Conservation (phyloP, 192 early-diverging fungal species). For the Coemansia sp. region DNA sequence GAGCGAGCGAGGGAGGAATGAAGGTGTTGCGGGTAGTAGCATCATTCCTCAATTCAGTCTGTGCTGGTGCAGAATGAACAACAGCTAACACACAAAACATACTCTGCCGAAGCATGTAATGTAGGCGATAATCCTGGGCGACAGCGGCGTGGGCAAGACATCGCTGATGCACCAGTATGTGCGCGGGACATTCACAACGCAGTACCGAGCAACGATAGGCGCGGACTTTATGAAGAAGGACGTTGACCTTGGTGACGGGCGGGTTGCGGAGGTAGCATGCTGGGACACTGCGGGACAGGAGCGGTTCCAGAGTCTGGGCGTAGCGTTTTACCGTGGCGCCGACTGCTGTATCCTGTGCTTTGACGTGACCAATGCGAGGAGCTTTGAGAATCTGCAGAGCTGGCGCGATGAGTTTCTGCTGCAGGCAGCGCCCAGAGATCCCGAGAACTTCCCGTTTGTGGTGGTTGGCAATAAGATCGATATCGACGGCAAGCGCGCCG, state of each 20-base stretch:
- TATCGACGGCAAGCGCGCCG: constrained; percentile 87
- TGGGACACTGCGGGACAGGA: constrained; percentile 99
- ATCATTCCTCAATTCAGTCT: not conserved
- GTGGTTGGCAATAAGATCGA: constrained; percentile 99
- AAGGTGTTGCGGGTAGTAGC: not conserved
- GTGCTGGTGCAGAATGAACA: too few species aligned
- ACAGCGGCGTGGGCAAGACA: constrained; percentile 91
- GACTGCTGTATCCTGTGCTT: constrained; percentile 98
- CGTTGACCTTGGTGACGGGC: constrained; percentile 85
- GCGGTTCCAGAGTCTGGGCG: constrained; percentile 96
- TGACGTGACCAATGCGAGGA: constrained; percentile 93
- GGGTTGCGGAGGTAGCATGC: constrained; percentile 93
- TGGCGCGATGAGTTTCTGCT: constrained; percentile 99
- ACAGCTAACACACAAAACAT: too few species aligned
- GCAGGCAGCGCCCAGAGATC: constrained; percentile 90
- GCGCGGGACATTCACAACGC: constrained; percentile 92
- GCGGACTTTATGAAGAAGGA: constrained; percentile 99
- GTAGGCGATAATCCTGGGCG: constrained; percentile 55
- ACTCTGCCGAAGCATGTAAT: not conserved
- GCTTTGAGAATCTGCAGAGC: constrained; percentile 93
- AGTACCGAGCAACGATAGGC: constrained; percentile 99
- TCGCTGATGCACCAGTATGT: constrained; percentile 99
- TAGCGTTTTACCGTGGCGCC: constrained; percentile 98
- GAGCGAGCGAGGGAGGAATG: not conserved
- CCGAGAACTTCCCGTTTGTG: constrained; percentile 99